Conservation (phyloP, 2,329 filamentous ascomycete genomes). For the Verticillium longisporum region DNA sequence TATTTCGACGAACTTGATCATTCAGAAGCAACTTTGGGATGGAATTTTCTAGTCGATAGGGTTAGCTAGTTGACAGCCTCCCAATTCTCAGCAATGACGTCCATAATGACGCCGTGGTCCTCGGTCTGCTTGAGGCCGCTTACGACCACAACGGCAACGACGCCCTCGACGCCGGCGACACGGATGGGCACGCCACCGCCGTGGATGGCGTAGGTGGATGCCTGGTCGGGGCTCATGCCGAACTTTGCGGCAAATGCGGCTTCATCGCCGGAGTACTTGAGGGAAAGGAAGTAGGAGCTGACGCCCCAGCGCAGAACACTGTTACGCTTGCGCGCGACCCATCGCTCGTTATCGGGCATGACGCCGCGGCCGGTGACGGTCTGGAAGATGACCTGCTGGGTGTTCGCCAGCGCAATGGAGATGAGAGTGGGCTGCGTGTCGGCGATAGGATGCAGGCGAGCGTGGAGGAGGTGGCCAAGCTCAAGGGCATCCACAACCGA, state of each 20-base stretch:
- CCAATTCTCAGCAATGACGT: slow-evolving; percentile 54
- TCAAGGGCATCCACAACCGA: slow-evolving; percentile 58
- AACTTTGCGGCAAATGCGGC: slow-evolving; percentile 57
- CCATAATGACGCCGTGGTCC: slow-evolving; percentile 70
- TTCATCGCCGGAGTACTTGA: slow-evolving; percentile 61
- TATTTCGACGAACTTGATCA: no score
- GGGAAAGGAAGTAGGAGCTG: slow-evolving; percentile 65
- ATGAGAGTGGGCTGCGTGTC: slow-evolving; percentile 46
- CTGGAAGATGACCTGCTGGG: slow-evolving; percentile 62
- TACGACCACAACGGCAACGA: slow-evolving; percentile 69
- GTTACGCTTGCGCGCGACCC: slow-evolving; percentile 64
- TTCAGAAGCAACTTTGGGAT: no score
- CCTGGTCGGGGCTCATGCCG: slow-evolving; percentile 49
- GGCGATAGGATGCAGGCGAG: slow-evolving; percentile 49
- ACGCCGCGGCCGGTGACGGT: slow-evolving; percentile 59
- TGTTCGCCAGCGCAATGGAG: slow-evolving; percentile 55
- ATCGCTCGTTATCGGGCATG: slow-evolving; percentile 63
- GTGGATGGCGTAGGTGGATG: slow-evolving; percentile 65
- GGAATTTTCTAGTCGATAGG: no score
- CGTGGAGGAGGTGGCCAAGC: slow-evolving; percentile 57
- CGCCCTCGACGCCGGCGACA: slow-evolving; percentile 66
- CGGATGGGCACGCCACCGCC: slow-evolving; percentile 69
- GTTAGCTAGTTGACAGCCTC: slow-evolving; percentile 1
- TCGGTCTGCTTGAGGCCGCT: slow-evolving; percentile 70
- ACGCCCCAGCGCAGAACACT: slow-evolving; percentile 65